These are phyloP conservation scores for Chenopodium suecicum DNA, from an alignment of 148 eudicot species.

Conservation along the genomic window DNA sequence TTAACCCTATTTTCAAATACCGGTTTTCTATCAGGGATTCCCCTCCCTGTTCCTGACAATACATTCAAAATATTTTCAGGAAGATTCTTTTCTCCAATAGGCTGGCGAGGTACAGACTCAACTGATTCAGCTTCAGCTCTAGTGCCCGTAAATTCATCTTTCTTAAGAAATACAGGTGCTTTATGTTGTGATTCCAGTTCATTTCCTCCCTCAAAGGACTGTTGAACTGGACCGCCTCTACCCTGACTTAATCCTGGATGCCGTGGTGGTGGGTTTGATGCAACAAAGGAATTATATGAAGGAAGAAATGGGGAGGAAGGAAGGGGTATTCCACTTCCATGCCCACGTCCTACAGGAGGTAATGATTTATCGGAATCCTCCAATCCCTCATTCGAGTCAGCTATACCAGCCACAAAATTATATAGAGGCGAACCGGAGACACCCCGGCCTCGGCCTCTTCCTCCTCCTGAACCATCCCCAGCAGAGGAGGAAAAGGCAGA, in stretches of 20 bases:
- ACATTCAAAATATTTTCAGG: conserved; percentile 34
- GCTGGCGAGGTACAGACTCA: conserved; percentile 16
- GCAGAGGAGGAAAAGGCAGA: conserved; percentile 49
- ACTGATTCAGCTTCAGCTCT: conserved; percentile 20
- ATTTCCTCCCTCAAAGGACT: conserved; percentile 18
- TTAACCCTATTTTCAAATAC: conserved; percentile 11
- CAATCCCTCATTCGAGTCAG: conserved; percentile 13
- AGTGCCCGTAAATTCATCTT: conserved; percentile 26
- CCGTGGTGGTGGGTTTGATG: conserved; percentile 14
- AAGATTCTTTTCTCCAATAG: conserved; percentile 29
- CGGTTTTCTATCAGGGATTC: conserved; percentile 27
- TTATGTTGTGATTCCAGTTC: conserved; percentile 28
- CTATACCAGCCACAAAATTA: conserved; percentile 24
- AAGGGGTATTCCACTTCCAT: conserved; percentile 23
- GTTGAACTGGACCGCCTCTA: conserved; percentile 29
- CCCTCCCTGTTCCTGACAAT: conserved; percentile 61
- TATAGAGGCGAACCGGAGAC: conserved; percentile 12
- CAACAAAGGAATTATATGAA: conserved; percentile 37
- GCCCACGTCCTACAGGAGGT: conserved; percentile 42
- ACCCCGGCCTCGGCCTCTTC: conserved; percentile 58
- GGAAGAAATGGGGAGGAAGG: conserved; percentile 34
- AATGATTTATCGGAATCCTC: background rate
- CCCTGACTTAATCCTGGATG: conserved; percentile 39
- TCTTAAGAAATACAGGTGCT: conserved; percentile 37
- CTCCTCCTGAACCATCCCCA: conserved; percentile 32